Conservation (phyloP, 2,329 filamentous ascomycete species). For the Xylariaceae sp. region DNA sequence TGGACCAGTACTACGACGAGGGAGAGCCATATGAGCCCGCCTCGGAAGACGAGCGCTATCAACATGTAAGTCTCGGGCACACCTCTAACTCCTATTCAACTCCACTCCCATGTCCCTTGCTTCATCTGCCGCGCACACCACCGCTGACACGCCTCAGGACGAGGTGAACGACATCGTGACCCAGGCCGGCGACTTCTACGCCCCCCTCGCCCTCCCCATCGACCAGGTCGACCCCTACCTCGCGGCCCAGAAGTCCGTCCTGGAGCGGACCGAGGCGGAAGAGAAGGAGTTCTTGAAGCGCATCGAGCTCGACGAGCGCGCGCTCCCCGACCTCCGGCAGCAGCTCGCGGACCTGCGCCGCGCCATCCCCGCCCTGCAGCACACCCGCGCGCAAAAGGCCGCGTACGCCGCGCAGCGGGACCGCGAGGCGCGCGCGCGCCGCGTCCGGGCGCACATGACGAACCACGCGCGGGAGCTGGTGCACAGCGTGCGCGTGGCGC, state of each 20-base stretch:
- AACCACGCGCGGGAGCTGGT: constrained; percentile 9
- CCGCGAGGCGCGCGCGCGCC: neutral
- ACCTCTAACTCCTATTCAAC: no score
- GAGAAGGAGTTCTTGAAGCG: constrained; percentile 2
- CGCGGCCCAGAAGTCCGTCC: constrained; percentile 5
- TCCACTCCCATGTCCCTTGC: neutral
- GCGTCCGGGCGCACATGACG: constrained; percentile 1
- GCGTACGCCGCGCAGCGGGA: neutral
- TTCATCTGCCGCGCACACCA: neutral
- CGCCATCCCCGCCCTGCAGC: constrained; percentile 3
- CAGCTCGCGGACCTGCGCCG: no score
- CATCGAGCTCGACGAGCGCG: constrained; percentile 4
- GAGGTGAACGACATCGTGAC: no score
- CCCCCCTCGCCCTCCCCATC: neutral
- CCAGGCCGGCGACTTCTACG: no score
- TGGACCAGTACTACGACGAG: constrained; percentile 10
- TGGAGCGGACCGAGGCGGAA: constrained; percentile 3
- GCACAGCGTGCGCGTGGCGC: constrained; percentile 8
- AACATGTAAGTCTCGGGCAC: constrained; percentile 18
- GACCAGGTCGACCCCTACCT: constrained; percentile 4
- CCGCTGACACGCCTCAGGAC: no score
- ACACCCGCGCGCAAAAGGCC: neutral
- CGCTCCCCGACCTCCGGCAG: constrained; percentile 3
- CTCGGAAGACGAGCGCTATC: constrained; percentile 12
- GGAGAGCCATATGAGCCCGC: neutral